Evolutionary conservation across 164 flowering plant species (phyloP).

Genomic region (Warburgia ugandensis): DNA sequence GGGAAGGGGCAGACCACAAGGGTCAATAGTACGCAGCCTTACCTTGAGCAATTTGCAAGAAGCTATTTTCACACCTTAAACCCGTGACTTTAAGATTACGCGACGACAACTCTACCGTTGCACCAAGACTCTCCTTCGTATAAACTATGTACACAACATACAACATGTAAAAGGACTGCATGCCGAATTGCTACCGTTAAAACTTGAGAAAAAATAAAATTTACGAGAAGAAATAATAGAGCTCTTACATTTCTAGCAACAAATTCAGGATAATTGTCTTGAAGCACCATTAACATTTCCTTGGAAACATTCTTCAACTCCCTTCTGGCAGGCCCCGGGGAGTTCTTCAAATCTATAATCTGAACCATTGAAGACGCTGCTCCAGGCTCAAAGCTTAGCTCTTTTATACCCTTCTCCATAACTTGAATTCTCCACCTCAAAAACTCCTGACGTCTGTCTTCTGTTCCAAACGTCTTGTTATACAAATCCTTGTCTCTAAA

Average conservation of each 20-base stretch:
- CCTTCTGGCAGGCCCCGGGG: slow-evolving; percentile 30
- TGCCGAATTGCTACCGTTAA: too few species aligned
- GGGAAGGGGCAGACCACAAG: too few species aligned
- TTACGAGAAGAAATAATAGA: too few species aligned
- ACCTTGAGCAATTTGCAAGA: too few species aligned
- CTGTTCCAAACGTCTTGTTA: slow-evolving; percentile 24
- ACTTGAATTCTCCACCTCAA: slow-evolving; percentile 51
- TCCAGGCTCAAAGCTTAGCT: slow-evolving; percentile 37
- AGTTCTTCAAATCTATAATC: slow-evolving; percentile 58
- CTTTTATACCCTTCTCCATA: slow-evolving; percentile 45
- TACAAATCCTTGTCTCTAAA: slow-evolving; percentile 31
- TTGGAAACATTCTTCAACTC: slow-evolving; percentile 32
- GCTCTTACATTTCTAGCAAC: slow-evolving; percentile 52
- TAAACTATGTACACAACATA: too few species aligned
- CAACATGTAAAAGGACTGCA: too few species aligned
- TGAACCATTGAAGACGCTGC: slow-evolving; percentile 45
- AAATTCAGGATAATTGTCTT: slow-evolving; percentile 67
- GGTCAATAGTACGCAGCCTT: too few species aligned
- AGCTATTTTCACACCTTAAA: too few species aligned
- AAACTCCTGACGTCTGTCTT: slow-evolving; percentile 19
- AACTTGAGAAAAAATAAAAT: too few species aligned
- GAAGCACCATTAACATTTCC: slow-evolving; percentile 29
- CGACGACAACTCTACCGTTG: too few species aligned
- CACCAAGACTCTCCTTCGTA: too few species aligned
- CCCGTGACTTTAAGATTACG: too few species aligned